A percentile compares a stretch with the other conserved stretches of the same genome.
Evolutionary conservation across 768 basidiomycete genomes (phyloP).

Genomic region (Clitopilus hobsonii): DNA sequence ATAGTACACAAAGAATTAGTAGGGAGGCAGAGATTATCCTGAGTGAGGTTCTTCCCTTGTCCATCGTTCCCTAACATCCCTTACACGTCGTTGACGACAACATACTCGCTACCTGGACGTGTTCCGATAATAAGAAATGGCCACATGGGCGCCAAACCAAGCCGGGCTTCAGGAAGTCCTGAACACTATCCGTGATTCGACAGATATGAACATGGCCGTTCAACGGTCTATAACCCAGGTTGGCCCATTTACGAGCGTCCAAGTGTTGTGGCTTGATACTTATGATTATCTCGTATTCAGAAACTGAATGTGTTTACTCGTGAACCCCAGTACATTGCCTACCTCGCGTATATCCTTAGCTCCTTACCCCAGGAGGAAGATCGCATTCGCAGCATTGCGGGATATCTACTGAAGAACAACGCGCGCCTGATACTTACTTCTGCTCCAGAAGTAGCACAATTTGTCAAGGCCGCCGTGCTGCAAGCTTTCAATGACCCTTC

Average conservation of each 20-base stretch:
- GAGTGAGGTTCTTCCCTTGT: slow-evolving; percentile 9
- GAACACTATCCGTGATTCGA: slow-evolving; percentile 87
- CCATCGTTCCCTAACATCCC: slow-evolving; percentile 19
- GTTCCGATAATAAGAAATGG: slow-evolving; percentile 44
- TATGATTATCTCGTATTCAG: slow-evolving; percentile 27
- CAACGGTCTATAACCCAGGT: slow-evolving; percentile 86
- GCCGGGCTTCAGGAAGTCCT: slow-evolving; percentile 89
- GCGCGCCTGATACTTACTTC: slow-evolving; percentile 71
- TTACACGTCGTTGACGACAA: slow-evolving; percentile 14
- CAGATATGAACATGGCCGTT: slow-evolving; percentile 66
- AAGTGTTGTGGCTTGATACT: neutral
- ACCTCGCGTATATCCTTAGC: slow-evolving; percentile 91
- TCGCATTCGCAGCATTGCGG: slow-evolving; percentile 92
- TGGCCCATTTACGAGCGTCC: slow-evolving; percentile 12
- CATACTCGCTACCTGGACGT: slow-evolving; percentile 26
- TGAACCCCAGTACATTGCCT: slow-evolving; percentile 91
- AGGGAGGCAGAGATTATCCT: slow-evolving; percentile 17
- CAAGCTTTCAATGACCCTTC: slow-evolving; percentile 78
- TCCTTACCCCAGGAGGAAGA: slow-evolving; percentile 80
- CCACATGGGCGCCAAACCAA: slow-evolving; percentile 81
- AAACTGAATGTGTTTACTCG: slow-evolving; percentile 86
- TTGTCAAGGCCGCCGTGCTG: slow-evolving; percentile 72
- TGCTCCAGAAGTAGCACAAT: slow-evolving; percentile 60
- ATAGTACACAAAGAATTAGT: slow-evolving; percentile 18
- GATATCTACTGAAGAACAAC: slow-evolving; percentile 96